Evolutionary conservation across 2,329 filamentous ascomycete genomes (phyloP), one percentile per base, ranked within the genome.

Genomic region (Hypoxylon sp.): DNA sequence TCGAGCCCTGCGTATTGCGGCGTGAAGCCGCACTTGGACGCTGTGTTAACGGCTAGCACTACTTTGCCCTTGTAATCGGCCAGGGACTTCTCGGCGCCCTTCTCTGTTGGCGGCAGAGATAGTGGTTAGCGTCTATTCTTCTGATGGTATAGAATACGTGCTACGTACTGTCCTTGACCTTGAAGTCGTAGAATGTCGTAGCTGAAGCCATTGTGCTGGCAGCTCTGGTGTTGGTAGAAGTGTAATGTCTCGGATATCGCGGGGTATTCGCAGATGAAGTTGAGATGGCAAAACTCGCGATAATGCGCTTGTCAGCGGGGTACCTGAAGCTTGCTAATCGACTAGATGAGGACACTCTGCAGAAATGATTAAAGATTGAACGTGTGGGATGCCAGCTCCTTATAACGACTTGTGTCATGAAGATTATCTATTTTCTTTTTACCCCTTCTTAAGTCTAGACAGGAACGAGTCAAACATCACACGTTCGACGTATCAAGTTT

Each of bases 1-100:
- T 99, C 94, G 54, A 99, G 91, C 30, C 92, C 93, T 69, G 88
- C 90, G 81, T 96, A 97, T 82, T 99, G 96, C 11, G 94, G 94
- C 2, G 96, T 98, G 88, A 98, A 98, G 79, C 96, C 95, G 85
- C 96, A 99, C 85, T 98, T 97, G 79, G 93, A 97, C 73, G 96
- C 96, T 1, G 95, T 97, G 88, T 99, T 99, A 83, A 99, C 94
- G 75, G 97, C 86, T 66, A 99, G 90, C 74, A 98, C 88, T 73
- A 98, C 95, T 82, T 98, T 98, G 86, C 91, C 92, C 79, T 92
- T 89, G 82, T 93, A 92, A 67, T 90, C 81, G 71, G 83, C 77
- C 71, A 98, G 85, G 64, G 89, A 83, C 77, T 90, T 90, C 71
- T 91, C 86, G 60, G 87, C 77, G 79, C 93, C 94, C 78, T 89